Base-by-base conservation (phyloP, 2,329 filamentous ascomycete genomes). In the Cladosporium phlei region DNA sequence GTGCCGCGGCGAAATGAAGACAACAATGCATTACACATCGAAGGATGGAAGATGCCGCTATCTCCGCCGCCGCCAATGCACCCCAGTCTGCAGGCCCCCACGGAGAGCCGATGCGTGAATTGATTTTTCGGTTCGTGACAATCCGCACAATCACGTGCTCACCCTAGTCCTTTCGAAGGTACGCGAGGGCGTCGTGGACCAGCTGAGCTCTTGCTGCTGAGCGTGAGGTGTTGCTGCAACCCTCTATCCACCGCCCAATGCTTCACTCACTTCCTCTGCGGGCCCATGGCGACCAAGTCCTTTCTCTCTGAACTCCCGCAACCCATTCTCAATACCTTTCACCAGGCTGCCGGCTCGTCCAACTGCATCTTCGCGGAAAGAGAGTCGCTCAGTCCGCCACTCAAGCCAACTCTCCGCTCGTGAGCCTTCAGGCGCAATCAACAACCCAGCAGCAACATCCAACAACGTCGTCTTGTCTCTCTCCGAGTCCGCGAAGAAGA, bases 401-500 rank as follows among this genome's bases (percentile, higher is more conserved):
- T 80, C 71, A 32, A 87, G 56, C 78, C 79, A 83, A 0, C 59
- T 61, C 57, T 79, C 75, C 3, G 76, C 79, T 51, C 76, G 70
- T 0, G 74, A 73, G 0, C 80, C 80, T 33, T 74, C 71, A 0
- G 59, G 48, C 0, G 72, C 71, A 32, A 68, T 66, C 4, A 85
- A 58, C 29, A 62, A 30, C 0, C 83, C 83, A 7, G 76, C 73
- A 50, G 80, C 83, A 7, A 86, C 74, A 62, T 86, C 81, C 12
- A 86, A 69, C 14, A 86, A 59, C 3, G 72, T 70, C 0, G 76
- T 70, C 29, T 80, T 67, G 50, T 43, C 16, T 5, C 32, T 22
- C 7, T 68, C 66, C 3, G 69, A 64, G 44, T 74, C 74, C 55
- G 78, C 73, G 76, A 78, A 85, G 56, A 85, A 85, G 3, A 81